Base-by-base conservation (phyloP, 2,329 filamentous ascomycete genomes). In the Sphaerulina musiva region DNA sequence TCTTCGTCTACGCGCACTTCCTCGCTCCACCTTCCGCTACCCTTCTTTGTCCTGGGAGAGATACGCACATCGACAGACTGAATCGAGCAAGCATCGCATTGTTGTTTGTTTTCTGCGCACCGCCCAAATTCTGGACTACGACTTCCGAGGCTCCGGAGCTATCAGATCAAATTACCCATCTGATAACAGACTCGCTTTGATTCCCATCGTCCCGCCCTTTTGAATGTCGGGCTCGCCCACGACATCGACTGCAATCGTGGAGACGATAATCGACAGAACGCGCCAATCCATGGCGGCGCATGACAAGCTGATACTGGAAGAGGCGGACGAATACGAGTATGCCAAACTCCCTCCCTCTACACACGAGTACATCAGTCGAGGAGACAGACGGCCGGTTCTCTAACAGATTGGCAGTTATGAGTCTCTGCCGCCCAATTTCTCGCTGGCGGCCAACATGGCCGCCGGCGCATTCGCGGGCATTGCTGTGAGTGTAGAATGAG, bases 391-490 rank as follows among this genome's bases (percentile, higher is more conserved):
- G 39, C 14, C 17, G 36, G 20, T 14, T 17, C 17, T 51, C 51
- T 59, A 53, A 58, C 36, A 48, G 44, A 59, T 59, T 61, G 63
- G 59, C 69, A 85, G 83, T 75, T 97, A 97, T 81, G 92, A 97
- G 80, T 85, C 86, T 62, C 82, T 98, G 54, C 91, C 92, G 60
- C 87, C 91, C 62, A 95, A 95, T 74, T 95, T 95, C 78, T 93
- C 90, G 65, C 80, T 97, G 68, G 76, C 86, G 62, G 89, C 93
- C 71, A 98, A 97, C 74, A 96, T 97, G 90, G 78, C 85, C 60
- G 93, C 93, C 53, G 93, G 93, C 71, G 93, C 93, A 64, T 96
- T 97, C 74, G 93, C 93, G 56, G 93, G 93, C 65, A 95, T 96
- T 74, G 89, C 91, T 67, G 89, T 95, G 84, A 65, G 85, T 67